Percentiles rank a stretch among this genome's conserved stretches.
Evolutionary conservation across 192 early-diverging fungal species (phyloP).

Genomic region (Coemansia furcata): DNA sequence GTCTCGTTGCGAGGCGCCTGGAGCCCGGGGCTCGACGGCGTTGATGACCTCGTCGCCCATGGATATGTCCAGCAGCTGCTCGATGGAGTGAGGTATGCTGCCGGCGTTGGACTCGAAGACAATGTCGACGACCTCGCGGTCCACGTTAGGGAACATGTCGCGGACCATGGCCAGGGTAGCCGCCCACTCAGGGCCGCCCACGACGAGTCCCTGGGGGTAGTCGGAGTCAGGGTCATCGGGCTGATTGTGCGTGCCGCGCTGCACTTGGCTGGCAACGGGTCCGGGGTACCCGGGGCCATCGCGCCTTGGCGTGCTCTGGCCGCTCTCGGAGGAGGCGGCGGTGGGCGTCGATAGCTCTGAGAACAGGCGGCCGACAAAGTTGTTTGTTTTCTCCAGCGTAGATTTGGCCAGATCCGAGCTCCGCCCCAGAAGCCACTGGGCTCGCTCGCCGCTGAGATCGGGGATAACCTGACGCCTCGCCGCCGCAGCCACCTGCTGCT

Average conservation of each 20-base stretch:
- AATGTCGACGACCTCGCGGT: conserved; percentile 65
- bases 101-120: conserved; percentile 72
- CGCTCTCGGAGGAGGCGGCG: conserved; percentile 22
- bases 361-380: conserved; percentile 69
- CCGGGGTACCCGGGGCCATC: neutral
- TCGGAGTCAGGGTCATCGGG: neutral
- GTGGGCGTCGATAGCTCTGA: conserved; percentile 57
- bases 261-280: neutral
- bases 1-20: neutral
- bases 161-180: conserved; percentile 57
- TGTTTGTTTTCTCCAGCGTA: conserved; percentile 71
- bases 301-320: conserved; percentile 16
- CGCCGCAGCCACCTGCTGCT: neutral
- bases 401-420: conserved; percentile 62
- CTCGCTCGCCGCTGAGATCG: conserved; percentile 29
- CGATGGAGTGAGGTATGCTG: conserved; percentile 49
- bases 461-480: conserved; percentile 11
- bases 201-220: neutral
- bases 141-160: conserved; percentile 77
- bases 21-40: neutral
- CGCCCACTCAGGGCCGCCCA: conserved; percentile 53
- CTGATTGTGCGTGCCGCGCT: neutral
- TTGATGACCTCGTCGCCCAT: conserved; percentile 33
- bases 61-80: conserved; percentile 54
- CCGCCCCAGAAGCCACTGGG: conserved; percentile 45